Evolutionary conservation across 345 rosid genomes (phyloP).

Genomic region (Sisymbrium irio): DNA sequence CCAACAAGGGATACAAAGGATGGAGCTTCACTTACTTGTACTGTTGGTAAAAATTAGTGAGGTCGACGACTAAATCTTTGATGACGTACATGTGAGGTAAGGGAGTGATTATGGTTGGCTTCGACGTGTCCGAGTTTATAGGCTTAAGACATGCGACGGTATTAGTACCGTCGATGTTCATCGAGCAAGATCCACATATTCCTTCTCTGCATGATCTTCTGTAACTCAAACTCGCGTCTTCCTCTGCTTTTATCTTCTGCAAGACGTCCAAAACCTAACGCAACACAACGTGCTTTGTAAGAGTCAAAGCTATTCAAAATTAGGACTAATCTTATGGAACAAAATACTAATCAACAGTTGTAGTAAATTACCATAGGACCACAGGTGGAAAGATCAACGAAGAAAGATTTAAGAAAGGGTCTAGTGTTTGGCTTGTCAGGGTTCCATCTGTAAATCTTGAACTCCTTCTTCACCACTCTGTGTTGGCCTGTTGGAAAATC

Average conservation of each 20-base stretch:
- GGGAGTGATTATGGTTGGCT: conserved; percentile 56
- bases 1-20: neutral
- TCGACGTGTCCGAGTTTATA: conserved; percentile 43
- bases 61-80: conserved; percentile 63
- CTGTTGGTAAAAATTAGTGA: conserved; percentile 65
- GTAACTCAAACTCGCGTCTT: conserved; percentile 54
- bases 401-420: conserved; percentile 61
- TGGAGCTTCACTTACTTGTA: conserved; percentile 42
- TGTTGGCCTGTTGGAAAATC: conserved; percentile 16
- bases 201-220: conserved; percentile 78
- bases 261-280: conserved; percentile 61
- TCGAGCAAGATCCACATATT: conserved; percentile 69
- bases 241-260: conserved; percentile 70
- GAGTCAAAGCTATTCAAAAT: neutral
- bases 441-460: conserved; percentile 61
- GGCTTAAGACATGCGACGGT: conserved; percentile 71
- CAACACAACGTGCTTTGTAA: neutral
- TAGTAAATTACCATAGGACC: conserved; percentile 48
- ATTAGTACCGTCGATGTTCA: conserved; percentile 68
- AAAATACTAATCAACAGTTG: neutral
- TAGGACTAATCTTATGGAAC: neutral
- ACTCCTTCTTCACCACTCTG: conserved; percentile 45
- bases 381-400: conserved; percentile 51
- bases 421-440: conserved; percentile 50
- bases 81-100: conserved; percentile 67